Evolutionary conservation across 2,329 filamentous ascomycete genomes (phyloP), one percentile per base, ranked within the genome.

Genomic region (Pyrenophora tritici-repentis): DNA sequence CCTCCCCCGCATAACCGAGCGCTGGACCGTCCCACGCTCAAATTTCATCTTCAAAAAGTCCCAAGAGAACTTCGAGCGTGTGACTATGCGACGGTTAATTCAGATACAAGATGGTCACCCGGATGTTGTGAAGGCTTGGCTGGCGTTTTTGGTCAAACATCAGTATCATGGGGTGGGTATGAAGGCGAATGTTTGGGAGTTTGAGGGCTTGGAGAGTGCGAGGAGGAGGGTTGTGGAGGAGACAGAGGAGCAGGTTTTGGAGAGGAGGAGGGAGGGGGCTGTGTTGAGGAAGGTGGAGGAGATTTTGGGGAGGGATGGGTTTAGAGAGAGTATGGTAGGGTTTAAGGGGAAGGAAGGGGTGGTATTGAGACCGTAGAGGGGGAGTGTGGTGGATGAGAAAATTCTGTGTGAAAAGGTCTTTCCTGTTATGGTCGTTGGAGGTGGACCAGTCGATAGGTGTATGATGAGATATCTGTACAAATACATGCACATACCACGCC

Each of bases 101-200:
- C 91, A 96, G 75, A 94, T 99, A 68, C 88, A 90, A 60, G 94
- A 97, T 68, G 94, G 91, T 0, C 83, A 97, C 67, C 86, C 91
- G 0, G 90, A 97, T 72, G 87, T 86, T 1, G 91, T 99, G 31
- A 88, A 95, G 74, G 75, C 92, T 22, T 99, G 94, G 94, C 78
- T 99, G 51, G 91, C 91, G 0, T 97, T 96, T 71, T 74, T 99
- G 69, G 85, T 89, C 68, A 96, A 96, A 76, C 88, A 97, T 71
- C 90, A 91, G 35, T 96, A 94, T 72, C 90, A 95, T 62, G 94
- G 94, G n/a, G 87, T 97, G 34, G 94, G 94, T 66, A 95, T 99
- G 91, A 99, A 99, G 82, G 94, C 94, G 45, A 97, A 99, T 72
- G 83, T 97, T 42, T 99, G 89, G 86, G 90, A 96, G 70, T 92